Evolutionary conservation across 164 flowering plant species (phyloP), one percentile per base, ranked within the genome.

Genomic region (Brasenia schreberi): DNA sequence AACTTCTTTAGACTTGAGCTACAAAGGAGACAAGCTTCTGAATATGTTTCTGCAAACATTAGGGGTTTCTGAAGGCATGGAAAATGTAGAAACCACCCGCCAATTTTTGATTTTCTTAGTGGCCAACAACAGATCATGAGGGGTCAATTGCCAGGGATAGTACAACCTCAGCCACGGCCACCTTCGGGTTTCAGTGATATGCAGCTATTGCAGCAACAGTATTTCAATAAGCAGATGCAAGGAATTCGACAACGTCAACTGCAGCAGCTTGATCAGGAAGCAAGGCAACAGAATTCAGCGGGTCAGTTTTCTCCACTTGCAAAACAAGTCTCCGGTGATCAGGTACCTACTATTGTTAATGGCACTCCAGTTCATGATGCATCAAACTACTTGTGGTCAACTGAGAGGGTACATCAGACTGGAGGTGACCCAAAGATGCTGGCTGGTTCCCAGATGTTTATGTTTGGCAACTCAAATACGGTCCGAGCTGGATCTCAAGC

Each of bases 171-270:
- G 69, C 73, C 80, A 67, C 82, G 77, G 74, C 84, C 81, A 76
- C 86, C 75, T 67, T 71, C 81, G 66, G 83, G 83, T 19, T 58
- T 71, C 16, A 74, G 18, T 79, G 90, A 87, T 63, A 76, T 81
- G 73, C 81, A 79, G 70, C 67, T 80, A 69, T 73, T 84, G 78
- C 92, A 86, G 75, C 88, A 82, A 65, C 89, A 85, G 3, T 18
- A 81, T 4, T 80, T 90, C 84, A 53, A 76, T 59, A 85, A 83
- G 74, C 87, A 86, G 73, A 61, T 85, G 70, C 89, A 87, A 75
- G 90, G 82, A 62, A 68, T 86, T 74, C 90, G 82, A 75, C 84
- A 82, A 75, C 83, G 80, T 72, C 90, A 86, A 49, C 71, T 82
- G 68, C 85, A 81, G 66, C 82, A 82, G 67, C 69, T 85, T 4